Base-by-base conservation (phyloP, 2,329 filamentous ascomycete species). In the Fusarium beomiforme region DNA sequence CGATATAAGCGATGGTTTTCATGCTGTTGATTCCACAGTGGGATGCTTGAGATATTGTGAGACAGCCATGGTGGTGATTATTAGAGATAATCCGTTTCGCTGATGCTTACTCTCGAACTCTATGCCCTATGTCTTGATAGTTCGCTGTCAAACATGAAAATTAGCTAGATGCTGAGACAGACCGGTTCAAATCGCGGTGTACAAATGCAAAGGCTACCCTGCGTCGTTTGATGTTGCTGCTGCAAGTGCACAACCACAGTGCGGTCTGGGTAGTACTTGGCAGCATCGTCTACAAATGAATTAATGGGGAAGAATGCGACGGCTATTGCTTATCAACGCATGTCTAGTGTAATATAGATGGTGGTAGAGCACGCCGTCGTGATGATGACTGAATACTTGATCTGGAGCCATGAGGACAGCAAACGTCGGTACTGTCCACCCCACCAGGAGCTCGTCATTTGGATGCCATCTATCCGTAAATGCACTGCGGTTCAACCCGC, bases 401-500 rank as follows among this genome's bases (percentile, higher is more conserved):
- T 51, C 44, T 12, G 34, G 36, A 57, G 36, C 44, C 41, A 53
- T 50, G 47, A 59, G 58, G 58, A 51, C 57, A 55, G 37, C 36
- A 55, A 58, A 71, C 29, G 59, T 69, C 23, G 50, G 37, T 44
- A 39, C 58, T 31, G 50, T 47, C 49, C 51, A 42, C 58, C 69
- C 72, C 74, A 74, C 70, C 17, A 70, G 44, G 58, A 53, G 64
- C 53, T 50, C 56, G 46, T 66, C 56, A 36, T 36, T 60, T 60
- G 47, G 63, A 70, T 73, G 71, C 70, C 75, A 77, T 78, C 73
- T 74, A 72, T 64, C 69, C 44, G 36, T 34, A 50, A 50, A 77
- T 79, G 77, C 77, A 79, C 65, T 63, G 72, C 77, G 77, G 77
- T 79, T 79, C 76, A 79, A 77, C 77, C 77, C 77, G 77, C 76